phyloP scores from a whole-genome alignment of 2,329 filamentous ascomycete species.

The Akanthomyces lecanii region DNA sequence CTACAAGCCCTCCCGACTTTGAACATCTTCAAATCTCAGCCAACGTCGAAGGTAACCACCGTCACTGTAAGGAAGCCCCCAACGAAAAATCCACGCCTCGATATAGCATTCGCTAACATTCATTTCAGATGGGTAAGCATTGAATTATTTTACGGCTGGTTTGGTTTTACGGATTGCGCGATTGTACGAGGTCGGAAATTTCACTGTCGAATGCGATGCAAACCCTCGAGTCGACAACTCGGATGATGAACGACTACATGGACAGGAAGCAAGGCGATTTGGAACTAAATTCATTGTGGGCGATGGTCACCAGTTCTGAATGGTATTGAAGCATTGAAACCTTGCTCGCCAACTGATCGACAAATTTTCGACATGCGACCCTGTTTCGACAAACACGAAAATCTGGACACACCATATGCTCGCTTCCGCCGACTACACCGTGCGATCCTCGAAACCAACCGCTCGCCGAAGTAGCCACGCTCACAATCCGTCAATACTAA shows the following conservation, averaged over 20 bases:
- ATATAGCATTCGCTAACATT: slow-evolving; percentile 34
- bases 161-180: slow-evolving; percentile 13
- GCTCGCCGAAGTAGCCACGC: neutral
- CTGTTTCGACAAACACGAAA: neutral
- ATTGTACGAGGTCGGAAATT: slow-evolving; percentile 7
- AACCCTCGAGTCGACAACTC: neutral
- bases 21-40: slow-evolving; percentile 39
- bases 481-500: slow-evolving; percentile 27
- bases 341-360: neutral
- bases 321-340: neutral
- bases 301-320: neutral
- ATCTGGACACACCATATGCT: neutral
- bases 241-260: neutral
- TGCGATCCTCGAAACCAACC: slow-evolving; percentile 9
- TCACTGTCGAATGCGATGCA: neutral
- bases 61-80: slow-evolving; percentile 42
- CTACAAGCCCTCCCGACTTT: slow-evolving; percentile 34
- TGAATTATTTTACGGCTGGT: slow-evolving; percentile 20
- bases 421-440: slow-evolving; percentile 1
- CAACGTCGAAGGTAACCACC: slow-evolving; percentile 43
- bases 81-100: slow-evolving; percentile 23
- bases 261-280: neutral
- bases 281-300: neutral
- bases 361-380: slow-evolving; percentile 4
- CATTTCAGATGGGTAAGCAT: slow-evolving; percentile 57